Evolutionary conservation across 2,329 filamentous ascomycete species (phyloP).

Genomic region (Cercospora sojina): DNA sequence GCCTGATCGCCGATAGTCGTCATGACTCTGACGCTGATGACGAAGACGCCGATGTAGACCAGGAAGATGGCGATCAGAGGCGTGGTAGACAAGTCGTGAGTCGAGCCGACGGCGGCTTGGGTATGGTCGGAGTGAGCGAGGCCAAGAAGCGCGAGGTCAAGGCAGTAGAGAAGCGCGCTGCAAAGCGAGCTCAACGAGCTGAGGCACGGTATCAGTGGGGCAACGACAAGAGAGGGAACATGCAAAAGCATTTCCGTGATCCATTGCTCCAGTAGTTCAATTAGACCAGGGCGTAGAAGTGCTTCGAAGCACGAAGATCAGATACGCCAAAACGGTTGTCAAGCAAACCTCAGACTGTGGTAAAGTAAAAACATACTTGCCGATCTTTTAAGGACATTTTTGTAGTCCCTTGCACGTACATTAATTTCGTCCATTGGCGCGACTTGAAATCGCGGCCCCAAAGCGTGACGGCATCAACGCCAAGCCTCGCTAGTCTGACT

Average conservation of each 20-base stretch:
- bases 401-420: background rate
- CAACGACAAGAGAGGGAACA: slow-evolving; percentile 71
- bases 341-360: background rate
- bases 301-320: background rate
- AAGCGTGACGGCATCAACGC: background rate
- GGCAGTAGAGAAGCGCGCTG: slow-evolving; percentile 66
- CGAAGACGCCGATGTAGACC: slow-evolving; percentile 40
- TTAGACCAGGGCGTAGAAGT: background rate
- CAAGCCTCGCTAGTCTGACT: slow-evolving; percentile 2
- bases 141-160: slow-evolving; percentile 68
- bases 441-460: background rate
- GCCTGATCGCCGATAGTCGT: slow-evolving; percentile 56
- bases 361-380: background rate
- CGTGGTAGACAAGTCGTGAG: slow-evolving; percentile 51
- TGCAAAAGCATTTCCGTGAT: slow-evolving; percentile 72
- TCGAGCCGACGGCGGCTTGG: slow-evolving; percentile 69
- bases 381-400: background rate
- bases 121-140: slow-evolving; percentile 76
- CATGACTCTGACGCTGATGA: slow-evolving; percentile 50
- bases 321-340: background rate
- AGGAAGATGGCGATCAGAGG: slow-evolving; percentile 27
- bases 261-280: slow-evolving; percentile 42
- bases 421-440: background rate
- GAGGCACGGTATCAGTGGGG: slow-evolving; percentile 61
- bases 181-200: slow-evolving; percentile 59